These are phyloP conservation scores for Tripidium arundinaceum DNA, from an alignment of 202 grass and related monocot species.

Conservation along the genomic window DNA sequence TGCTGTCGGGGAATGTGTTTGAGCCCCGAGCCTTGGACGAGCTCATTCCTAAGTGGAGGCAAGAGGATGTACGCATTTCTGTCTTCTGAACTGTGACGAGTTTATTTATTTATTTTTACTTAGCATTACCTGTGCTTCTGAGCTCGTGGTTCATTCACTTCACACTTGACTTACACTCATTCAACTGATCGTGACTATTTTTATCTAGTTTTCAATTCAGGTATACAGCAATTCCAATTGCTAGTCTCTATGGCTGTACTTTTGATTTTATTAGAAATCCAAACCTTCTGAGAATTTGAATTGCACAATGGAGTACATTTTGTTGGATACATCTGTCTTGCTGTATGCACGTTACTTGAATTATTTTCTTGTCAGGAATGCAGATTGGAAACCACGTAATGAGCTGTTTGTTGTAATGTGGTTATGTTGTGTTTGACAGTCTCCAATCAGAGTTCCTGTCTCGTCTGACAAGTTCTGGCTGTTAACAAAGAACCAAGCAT, in stretches of 20 bases:
- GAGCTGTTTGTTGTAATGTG: background rate
- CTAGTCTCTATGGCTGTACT: background rate
- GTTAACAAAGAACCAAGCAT: constrained; percentile 64
- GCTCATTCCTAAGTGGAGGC: constrained; percentile 74
- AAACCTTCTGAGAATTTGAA: background rate
- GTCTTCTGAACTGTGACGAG: background rate
- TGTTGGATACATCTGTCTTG: background rate
- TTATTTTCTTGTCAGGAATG: background rate
- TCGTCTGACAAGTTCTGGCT: constrained; percentile 86
- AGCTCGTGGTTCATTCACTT: background rate
- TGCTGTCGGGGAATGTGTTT: constrained; percentile 93
- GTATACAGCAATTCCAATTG: background rate
- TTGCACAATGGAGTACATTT: background rate
- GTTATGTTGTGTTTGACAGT: constrained; percentile 41
- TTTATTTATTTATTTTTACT: no score
- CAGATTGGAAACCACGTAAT: background rate
- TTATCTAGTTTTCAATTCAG: background rate
- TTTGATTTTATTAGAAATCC: background rate
- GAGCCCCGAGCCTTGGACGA: constrained; percentile 85
- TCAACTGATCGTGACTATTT: background rate
- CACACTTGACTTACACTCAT: background rate
- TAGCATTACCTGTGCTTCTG: background rate
- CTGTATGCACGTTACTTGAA: background rate
- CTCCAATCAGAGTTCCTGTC: constrained; percentile 69
- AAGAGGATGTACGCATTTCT: constrained; percentile 65